phyloP scores from a whole-genome alignment of 768 basidiomycete species.

The Candolleomyces eurysporus region DNA sequence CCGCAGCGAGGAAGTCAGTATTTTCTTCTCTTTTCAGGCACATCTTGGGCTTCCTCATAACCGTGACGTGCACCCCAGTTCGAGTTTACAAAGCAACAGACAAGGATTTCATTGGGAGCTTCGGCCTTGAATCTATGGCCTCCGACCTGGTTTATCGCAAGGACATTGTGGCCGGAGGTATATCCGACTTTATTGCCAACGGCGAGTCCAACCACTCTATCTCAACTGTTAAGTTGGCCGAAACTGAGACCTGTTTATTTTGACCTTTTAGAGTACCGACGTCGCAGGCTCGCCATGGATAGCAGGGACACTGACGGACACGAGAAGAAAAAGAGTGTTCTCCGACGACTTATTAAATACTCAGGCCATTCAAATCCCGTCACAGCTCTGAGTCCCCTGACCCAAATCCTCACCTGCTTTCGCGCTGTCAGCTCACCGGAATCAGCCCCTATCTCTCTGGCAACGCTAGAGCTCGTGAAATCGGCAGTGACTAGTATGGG shows the following conservation, averaged over 20 bases:
- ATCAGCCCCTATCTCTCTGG: constrained; percentile 61
- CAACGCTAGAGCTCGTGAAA: constrained; percentile 59
- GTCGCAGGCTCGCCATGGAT: too few relatives aligned
- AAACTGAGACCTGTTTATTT: not conserved
- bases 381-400: too few relatives aligned
- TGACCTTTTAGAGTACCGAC: too few relatives aligned
- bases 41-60: not conserved
- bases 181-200: constrained; percentile 49
- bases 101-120: constrained; percentile 57
- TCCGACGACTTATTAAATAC: too few relatives aligned
- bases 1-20: not conserved
- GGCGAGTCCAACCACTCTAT: constrained; percentile 36
- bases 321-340: too few relatives aligned
- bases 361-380: too few relatives aligned
- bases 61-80: constrained; percentile 26
- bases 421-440: constrained; percentile 60
- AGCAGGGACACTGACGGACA: too few relatives aligned
- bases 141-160: constrained; percentile 57
- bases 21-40: not conserved
- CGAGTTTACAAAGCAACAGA: constrained; percentile 73
- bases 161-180: constrained; percentile 68
- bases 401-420: constrained; percentile 65
- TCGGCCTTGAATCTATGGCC: constrained; percentile 62
- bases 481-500: constrained; percentile 46
- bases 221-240: not conserved